Evolutionary conservation across 306 rosid species (phyloP).

Genomic region (Arachis stenosperma): DNA sequence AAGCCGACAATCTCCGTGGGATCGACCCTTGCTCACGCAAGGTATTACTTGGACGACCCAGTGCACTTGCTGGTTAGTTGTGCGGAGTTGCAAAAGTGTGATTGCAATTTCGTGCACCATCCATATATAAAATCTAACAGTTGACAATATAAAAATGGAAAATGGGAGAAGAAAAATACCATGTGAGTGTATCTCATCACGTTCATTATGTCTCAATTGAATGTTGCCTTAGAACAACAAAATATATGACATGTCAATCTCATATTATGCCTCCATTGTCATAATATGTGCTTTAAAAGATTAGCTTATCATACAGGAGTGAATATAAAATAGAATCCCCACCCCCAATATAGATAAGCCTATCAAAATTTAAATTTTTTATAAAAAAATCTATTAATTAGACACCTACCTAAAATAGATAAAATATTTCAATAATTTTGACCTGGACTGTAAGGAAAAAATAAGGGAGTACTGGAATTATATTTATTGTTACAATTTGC

Average conservation of each 20-base stretch:
- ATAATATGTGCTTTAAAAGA: constrained; percentile 17
- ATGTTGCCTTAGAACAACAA: constrained; percentile 25
- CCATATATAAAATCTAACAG: too few species aligned
- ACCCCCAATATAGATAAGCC: constrained; percentile 19
- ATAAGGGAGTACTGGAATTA: too few species aligned
- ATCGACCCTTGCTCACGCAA: too few species aligned
- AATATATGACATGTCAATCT: neutral
- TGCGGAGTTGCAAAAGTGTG: too few species aligned
- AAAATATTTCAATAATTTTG: neutral
- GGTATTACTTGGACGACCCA: too few species aligned
- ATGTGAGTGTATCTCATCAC: constrained; percentile 34
- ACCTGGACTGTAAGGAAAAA: constrained; percentile 13
- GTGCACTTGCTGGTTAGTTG: too few species aligned
- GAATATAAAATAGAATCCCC: constrained; percentile 12
- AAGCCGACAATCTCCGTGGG: too few species aligned
- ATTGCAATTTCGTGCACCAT: too few species aligned
- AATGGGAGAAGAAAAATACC: constrained; percentile 33
- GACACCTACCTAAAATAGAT: too few species aligned
- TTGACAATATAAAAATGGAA: constrained; percentile 24
- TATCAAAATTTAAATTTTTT: neutral
- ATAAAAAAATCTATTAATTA: neutral
- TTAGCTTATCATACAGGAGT: constrained; percentile 5
- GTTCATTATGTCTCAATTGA: constrained; percentile 20
- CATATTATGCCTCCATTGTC: constrained; percentile 22
- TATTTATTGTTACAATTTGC: too few species aligned